Conservation (phyloP, 2,329 filamentous ascomycete species). For the Nectriaceae sp. region DNA sequence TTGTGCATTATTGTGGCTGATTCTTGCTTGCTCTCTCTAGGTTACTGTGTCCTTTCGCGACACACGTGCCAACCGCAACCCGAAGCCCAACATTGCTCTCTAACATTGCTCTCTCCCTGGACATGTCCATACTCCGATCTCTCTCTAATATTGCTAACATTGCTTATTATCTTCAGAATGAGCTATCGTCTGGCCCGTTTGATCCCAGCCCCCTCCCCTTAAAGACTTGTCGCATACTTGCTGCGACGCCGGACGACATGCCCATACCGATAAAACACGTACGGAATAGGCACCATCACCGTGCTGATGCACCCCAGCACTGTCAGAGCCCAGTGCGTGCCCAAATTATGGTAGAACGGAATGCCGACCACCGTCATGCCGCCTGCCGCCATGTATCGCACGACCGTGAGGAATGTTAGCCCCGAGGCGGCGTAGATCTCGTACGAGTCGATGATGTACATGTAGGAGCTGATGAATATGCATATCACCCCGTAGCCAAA, state of each 20-base stretch:
- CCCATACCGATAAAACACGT: slow-evolving; percentile 29
- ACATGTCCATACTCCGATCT: no score
- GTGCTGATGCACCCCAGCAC: slow-evolving; percentile 33
- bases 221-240: no score
- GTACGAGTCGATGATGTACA: slow-evolving; percentile 40
- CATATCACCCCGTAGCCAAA: slow-evolving; percentile 45
- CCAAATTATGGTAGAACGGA: slow-evolving; percentile 36
- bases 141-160: no score
- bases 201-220: no score
- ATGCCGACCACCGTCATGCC: slow-evolving; percentile 38
- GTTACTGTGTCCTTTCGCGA: no score
- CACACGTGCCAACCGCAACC: no score
- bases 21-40: no score
- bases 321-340: slow-evolving; percentile 35
- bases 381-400: slow-evolving; percentile 33
- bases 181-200: no score
- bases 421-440: slow-evolving; percentile 36
- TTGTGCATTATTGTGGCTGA: no score
- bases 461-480: slow-evolving; percentile 33
- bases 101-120: no score
- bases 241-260: not conserved
- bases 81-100: no score
- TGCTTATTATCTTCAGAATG: no score
- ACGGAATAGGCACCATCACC: slow-evolving; percentile 32
- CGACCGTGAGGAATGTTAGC: slow-evolving; percentile 33